Conservation (phyloP, 306 rosid species). For the Quercus berberidifolia region DNA sequence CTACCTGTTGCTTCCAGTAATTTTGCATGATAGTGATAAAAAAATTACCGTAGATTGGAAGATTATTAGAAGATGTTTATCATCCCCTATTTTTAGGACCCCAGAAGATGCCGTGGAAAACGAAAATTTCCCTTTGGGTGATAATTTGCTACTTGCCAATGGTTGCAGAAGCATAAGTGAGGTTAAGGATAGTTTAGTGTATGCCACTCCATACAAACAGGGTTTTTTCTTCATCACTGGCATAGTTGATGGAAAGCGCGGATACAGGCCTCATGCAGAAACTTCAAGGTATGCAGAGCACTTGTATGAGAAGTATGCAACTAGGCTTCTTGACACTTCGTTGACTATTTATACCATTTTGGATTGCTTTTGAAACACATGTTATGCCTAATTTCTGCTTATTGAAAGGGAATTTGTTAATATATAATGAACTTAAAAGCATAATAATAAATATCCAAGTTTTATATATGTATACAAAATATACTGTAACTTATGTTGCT, state of each 20-base stretch:
- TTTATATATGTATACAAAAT: neutral
- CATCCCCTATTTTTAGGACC: slow-evolving; percentile 69
- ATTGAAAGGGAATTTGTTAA: neutral
- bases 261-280: slow-evolving; percentile 46
- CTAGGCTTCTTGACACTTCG: slow-evolving; percentile 7
- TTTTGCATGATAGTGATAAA: slow-evolving; percentile 35
- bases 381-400: slow-evolving; percentile 10
- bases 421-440: neutral
- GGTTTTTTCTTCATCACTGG: slow-evolving; percentile 57
- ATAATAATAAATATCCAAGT: neutral
- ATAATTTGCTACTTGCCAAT: slow-evolving; percentile 57
- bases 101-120: slow-evolving; percentile 25
- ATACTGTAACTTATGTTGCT: neutral
- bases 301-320: slow-evolving; percentile 47
- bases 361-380: slow-evolving; percentile 5
- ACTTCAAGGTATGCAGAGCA: slow-evolving; percentile 48
- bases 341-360: slow-evolving; percentile 13
- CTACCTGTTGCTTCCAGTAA: slow-evolving; percentile 87
- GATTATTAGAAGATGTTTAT: slow-evolving; percentile 63
- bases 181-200: slow-evolving; percentile 72
- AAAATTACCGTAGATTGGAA: slow-evolving; percentile 65
- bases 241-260: slow-evolving; percentile 41
- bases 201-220: slow-evolving; percentile 46
- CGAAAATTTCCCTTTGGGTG: slow-evolving; percentile 19
- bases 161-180: slow-evolving; percentile 55